Conservation (phyloP, 202 grass and related monocot genomes). For the Musa balbisiana region DNA sequence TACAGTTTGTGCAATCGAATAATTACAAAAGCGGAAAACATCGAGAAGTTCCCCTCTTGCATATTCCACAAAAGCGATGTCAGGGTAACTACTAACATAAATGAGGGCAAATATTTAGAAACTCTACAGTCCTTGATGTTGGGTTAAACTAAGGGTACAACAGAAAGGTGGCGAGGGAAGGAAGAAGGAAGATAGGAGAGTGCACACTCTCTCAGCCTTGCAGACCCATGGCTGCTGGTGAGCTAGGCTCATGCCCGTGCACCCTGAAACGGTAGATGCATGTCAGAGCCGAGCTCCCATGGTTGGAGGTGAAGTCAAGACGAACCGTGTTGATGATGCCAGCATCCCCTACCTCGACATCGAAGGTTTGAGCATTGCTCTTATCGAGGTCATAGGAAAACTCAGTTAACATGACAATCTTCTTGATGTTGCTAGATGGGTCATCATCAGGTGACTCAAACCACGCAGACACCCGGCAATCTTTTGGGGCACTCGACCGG, state of each 20-base stretch:
- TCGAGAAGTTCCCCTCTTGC: no score
- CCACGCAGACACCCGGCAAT: slow-evolving; percentile 47
- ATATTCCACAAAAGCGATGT: no score
- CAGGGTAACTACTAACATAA: no score
- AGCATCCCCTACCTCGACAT: slow-evolving; percentile 16
- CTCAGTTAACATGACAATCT: slow-evolving; percentile 25
- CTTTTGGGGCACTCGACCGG: slow-evolving; percentile 58
- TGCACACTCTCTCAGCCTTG: slow-evolving; percentile 21
- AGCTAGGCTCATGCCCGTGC: slow-evolving; percentile 38
- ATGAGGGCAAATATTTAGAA: background rate
- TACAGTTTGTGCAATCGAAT: no score
- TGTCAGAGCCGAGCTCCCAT: slow-evolving; percentile 47
- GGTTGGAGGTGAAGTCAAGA: slow-evolving; percentile 59
- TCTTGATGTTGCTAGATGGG: slow-evolving; percentile 12
- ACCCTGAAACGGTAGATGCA: slow-evolving; percentile 72
- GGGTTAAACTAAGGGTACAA: background rate
- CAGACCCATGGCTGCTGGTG: slow-evolving; percentile 9
- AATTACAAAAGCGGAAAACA: no score
- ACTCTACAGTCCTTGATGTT: background rate
- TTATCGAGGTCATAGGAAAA: slow-evolving; percentile 53
- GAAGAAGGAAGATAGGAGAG: no score
- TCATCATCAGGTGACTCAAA: slow-evolving; percentile 30
- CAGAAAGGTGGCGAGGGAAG: no score
- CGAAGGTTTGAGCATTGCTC: slow-evolving; percentile 55
- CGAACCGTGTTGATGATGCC: slow-evolving; percentile 49